Evolutionary conservation across 2,329 filamentous ascomycete genomes (phyloP), one percentile per base, ranked within the genome.

Genomic region (Apiospora kogelbergensis): DNA sequence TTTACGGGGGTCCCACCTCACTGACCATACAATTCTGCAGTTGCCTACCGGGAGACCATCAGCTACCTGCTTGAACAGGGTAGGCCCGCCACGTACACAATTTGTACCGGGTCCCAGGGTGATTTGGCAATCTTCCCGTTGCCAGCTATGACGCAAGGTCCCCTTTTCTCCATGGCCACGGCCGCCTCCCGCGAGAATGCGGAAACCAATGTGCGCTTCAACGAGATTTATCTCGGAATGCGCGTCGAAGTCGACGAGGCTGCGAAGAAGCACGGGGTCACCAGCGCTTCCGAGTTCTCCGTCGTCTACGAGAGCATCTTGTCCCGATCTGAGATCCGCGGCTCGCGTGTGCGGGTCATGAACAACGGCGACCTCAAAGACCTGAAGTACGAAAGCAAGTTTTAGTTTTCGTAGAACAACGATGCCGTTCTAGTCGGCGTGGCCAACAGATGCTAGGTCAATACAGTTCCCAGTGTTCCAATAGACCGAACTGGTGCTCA

Each of bases 211-310:
- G 73, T 83, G 10, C 79, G 80, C 22, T 79, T 81, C 72, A 80
- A 81, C 67, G 81, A 82, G 68, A 73, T 81, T n/a, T 81, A 79
- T 67, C 77, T 82, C 2, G 71, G 46, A 63, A 73, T 73, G 13
- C 74, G 74, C 2, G 77, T 79, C 24, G 74, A 77, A 67, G 69
- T 74, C 4, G 76, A 77, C 67, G 72, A 68, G 3, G 71, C 67
- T 15, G 74, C 73, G 9, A 69, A 63, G 13, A 15, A 70, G 42
- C 44, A 48, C 11, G 71, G 70, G 11, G 45, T 64, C 13, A 70
- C 71, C 17, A 71, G 53, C n/a, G 67, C 73, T 22, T 70, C 71
- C 13, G 71, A 73, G 20, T 76, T 74, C 46, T 68, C 71, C 7
- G n/a, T n/a, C n/a, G 48, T 66, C 26, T 74, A 73, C 42, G 70